Evolutionary conservation across 2,329 filamentous ascomycete species (phyloP).

Genomic region (Cladophialophora exuberans): DNA sequence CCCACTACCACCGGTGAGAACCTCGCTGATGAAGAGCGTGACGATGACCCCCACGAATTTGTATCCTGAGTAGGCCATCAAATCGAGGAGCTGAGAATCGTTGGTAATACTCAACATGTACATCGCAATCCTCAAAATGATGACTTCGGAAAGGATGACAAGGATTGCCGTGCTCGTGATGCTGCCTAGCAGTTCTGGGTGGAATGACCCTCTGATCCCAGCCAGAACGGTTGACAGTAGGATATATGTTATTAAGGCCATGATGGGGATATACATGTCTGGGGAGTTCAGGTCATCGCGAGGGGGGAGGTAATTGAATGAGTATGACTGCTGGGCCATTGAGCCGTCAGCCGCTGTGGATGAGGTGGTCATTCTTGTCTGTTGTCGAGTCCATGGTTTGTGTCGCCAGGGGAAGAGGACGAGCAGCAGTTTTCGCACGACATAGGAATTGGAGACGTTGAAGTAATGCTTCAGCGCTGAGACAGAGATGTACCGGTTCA

Average conservation of each 20-base stretch:
- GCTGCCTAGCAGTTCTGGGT: conserved; percentile 88
- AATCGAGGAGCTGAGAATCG: conserved; percentile 87
- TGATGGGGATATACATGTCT: conserved; percentile 99
- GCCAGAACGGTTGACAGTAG: conserved; percentile 89
- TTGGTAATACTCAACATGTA: conserved; percentile 94
- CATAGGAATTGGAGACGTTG: conserved; percentile 97
- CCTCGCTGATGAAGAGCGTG: conserved; percentile 78
- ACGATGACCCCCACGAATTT: conserved; percentile 98
- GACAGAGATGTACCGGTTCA: conserved; percentile 86
- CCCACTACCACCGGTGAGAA: conserved; percentile 75
- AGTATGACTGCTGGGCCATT: conserved; percentile 60
- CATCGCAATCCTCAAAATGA: conserved; percentile 88
- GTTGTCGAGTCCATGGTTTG: conserved; percentile 94
- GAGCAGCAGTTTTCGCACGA: conserved; percentile 87
- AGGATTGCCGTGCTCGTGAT: conserved; percentile 83
- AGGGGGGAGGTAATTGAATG: conserved; percentile 75
- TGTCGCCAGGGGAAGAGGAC: conserved; percentile 98
- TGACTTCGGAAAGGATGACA: conserved; percentile 83
- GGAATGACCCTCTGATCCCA: conserved; percentile 86
- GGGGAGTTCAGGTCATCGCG: conserved; percentile 96
- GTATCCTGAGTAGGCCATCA: conserved; percentile 96
- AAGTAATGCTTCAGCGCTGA: conserved; percentile 97
- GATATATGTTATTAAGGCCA: conserved; percentile 97
- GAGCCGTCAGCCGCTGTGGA: conserved; percentile 58
- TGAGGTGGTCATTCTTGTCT: conserved; percentile 57